Evolutionary conservation across 805 yeast species (phyloP).

Genomic region (Metschnikowia continentalis): DNA sequence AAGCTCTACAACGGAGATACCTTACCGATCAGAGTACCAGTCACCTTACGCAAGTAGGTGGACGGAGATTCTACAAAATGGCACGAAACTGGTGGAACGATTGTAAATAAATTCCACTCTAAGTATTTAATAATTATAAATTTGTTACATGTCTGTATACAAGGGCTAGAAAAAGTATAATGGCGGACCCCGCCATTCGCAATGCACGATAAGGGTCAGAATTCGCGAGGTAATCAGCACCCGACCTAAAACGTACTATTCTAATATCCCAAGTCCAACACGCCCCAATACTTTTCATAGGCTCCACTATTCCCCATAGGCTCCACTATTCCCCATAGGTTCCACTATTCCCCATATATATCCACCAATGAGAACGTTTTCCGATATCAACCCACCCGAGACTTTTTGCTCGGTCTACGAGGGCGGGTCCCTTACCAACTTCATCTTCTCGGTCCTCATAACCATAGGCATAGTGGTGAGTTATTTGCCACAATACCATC

Average conservation of each 20-base stretch:
- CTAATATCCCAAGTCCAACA: not conserved
- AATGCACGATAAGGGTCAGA: not conserved
- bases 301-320: too few relatives aligned
- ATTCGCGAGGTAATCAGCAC: not conserved
- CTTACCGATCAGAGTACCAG: conserved; percentile 19
- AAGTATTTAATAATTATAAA: not conserved
- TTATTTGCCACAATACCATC: conserved; percentile 70
- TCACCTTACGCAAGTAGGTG: conserved; percentile 10
- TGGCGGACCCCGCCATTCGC: not conserved
- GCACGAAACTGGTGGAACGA: not conserved
- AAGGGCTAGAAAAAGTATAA: too few relatives aligned
- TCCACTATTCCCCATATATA: too few relatives aligned
- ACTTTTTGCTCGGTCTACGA: conserved; percentile 39
- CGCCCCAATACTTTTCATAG: not conserved
- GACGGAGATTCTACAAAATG: too few relatives aligned
- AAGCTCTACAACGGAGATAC: conserved; percentile 20
- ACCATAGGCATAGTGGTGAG: conserved; percentile 67
- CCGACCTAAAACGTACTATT: not conserved
- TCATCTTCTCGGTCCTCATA: conserved; percentile 47
- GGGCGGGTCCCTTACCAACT: conserved; percentile 48
- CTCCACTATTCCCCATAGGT: too few relatives aligned
- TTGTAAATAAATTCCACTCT: not conserved
- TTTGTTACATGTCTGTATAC: not conserved
- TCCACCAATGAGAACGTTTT: not conserved
- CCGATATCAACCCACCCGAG: conserved; percentile 8